Conservation (phyloP, 139 green algal species). For the Chlorella ohadii region DNA sequence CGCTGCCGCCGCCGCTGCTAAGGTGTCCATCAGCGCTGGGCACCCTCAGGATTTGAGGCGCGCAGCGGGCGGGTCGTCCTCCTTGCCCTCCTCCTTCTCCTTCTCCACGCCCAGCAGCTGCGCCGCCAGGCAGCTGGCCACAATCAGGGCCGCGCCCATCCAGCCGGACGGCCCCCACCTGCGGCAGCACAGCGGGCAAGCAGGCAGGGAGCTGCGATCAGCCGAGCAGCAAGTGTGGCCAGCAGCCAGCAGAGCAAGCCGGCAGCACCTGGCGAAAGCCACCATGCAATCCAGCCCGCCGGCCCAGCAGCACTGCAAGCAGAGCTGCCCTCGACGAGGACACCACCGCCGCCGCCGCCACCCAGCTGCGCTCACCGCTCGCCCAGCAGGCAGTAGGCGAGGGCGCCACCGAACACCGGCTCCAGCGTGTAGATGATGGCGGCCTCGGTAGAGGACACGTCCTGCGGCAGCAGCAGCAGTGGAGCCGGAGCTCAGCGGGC, state of each 20-base stretch:
- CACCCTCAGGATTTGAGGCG: not conserved
- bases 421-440: slow-evolving; percentile 80
- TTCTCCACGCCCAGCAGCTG: slow-evolving; percentile 42
- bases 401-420: slow-evolving; percentile 59
- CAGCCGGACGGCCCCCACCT: slow-evolving; percentile 65
- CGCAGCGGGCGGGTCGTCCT: not conserved
- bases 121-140: slow-evolving; percentile 54
- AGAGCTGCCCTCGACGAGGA: too few species aligned
- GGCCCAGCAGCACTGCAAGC: too few species aligned
- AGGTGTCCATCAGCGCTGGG: too few species aligned
- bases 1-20: too few species aligned
- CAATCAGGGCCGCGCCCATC: slow-evolving; percentile 70
- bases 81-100: not conserved
- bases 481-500: too few species aligned
- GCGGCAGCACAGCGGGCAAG: too few species aligned
- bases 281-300: too few species aligned
- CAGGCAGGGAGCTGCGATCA: too few species aligned
- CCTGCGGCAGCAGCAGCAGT: slow-evolving; percentile 63
- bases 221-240: too few species aligned
- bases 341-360: too few species aligned
- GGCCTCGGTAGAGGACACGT: slow-evolving; percentile 69
- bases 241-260: too few species aligned
- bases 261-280: too few species aligned
- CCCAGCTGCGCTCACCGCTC: slow-evolving; percentile 46
- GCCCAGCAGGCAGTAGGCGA: slow-evolving; percentile 71